Evolutionary conservation across 306 rosid genomes (phyloP).

Genomic region (Gastrolobium bilobum): DNA sequence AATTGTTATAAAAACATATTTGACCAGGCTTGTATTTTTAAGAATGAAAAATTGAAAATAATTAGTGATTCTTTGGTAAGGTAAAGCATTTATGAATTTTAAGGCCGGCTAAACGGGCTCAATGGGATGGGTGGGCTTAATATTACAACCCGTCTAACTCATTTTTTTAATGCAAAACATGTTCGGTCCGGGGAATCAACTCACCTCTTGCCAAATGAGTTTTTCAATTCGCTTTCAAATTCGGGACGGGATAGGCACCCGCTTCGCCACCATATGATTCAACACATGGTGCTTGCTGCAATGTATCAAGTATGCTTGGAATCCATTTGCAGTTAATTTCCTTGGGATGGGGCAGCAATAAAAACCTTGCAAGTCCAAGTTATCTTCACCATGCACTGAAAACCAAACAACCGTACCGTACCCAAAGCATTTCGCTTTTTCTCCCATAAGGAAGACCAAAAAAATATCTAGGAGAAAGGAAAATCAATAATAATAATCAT

Average conservation of each 20-base stretch:
- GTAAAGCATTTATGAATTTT: conserved; percentile 29
- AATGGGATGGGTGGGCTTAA: no score
- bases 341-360: conserved; percentile 2
- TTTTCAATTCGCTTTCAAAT: no score
- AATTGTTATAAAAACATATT: no score
- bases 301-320: conserved; percentile 14
- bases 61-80: conserved; percentile 44
- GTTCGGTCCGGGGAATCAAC: no score
- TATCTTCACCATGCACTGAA: conserved; percentile 45
- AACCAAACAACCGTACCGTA: conserved; percentile 3
- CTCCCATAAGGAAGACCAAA: conserved; percentile 35
- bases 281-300: conserved; percentile 36
- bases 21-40: no score
- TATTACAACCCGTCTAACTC: no score
- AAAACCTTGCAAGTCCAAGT: conserved; percentile 34
- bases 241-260: no score
- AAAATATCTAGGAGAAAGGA: conserved; percentile 36
- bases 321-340: conserved; percentile 4
- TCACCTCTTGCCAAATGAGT: no score
- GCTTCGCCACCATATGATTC: background rate
- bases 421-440: conserved; percentile 31
- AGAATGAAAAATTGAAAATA: no score
- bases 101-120: no score
- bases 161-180: no score
- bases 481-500: background rate